Conservation (phyloP, 495 filamentous ascomycete genomes). For the Penicillium salamii region DNA sequence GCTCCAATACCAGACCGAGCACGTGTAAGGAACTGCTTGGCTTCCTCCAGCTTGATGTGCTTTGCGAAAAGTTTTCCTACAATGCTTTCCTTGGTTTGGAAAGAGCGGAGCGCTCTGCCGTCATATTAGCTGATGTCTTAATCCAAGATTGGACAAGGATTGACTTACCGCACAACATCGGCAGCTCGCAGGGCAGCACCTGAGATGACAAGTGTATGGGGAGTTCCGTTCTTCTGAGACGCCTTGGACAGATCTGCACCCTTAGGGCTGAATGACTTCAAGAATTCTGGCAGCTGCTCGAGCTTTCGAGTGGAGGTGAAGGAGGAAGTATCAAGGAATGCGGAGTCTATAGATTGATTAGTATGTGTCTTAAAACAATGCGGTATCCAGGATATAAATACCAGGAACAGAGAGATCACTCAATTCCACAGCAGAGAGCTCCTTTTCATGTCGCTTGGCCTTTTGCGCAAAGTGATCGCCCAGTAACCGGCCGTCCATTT, state of each 20-base stretch:
- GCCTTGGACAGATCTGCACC: constrained; percentile 52
- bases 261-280: constrained; percentile 61
- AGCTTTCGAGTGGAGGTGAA: constrained; percentile 61
- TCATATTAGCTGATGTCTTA: constrained; percentile 4
- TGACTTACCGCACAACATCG: constrained; percentile 64
- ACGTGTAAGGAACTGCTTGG: constrained; percentile 69
- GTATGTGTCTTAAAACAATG: background rate
- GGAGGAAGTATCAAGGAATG: constrained; percentile 69
- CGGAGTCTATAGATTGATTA: constrained; percentile 41
- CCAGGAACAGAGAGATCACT: constrained; percentile 79
- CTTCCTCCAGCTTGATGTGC: constrained; percentile 92
- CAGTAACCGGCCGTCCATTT: constrained; percentile 77
- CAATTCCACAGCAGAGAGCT: constrained; percentile 78
- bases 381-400: constrained; percentile 33
- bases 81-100: constrained; percentile 69
- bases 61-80: constrained; percentile 96
- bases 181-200: constrained; percentile 78
- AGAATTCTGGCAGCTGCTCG: constrained; percentile 70
- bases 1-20: constrained; percentile 74
- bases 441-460: constrained; percentile 70
- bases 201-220: constrained; percentile 83
- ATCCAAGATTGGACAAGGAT: background rate
- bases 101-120: constrained; percentile 65
- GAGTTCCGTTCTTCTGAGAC: constrained; percentile 67
- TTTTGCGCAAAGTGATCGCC: constrained; percentile 84